Evolutionary conservation across 805 yeast genomes (phyloP).

Genomic region (Sugiyamaella chiloensis): DNA sequence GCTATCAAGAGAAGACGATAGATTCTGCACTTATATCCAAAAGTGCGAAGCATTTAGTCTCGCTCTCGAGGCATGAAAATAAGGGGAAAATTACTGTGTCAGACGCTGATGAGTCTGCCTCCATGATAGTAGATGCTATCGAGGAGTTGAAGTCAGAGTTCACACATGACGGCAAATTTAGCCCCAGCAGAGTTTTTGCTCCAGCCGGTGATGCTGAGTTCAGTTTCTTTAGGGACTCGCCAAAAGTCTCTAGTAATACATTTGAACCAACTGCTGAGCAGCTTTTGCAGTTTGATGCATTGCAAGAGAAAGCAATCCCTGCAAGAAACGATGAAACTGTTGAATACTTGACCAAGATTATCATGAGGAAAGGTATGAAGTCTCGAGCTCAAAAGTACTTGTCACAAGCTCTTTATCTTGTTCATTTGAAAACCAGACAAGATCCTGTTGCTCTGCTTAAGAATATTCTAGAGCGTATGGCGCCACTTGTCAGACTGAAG

Average conservation of each 20-base stretch:
- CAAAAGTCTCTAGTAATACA: constrained; percentile 16
- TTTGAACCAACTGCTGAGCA: constrained; percentile 60
- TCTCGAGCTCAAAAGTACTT: constrained; percentile 70
- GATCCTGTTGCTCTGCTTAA: constrained; percentile 80
- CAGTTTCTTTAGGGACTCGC: constrained; percentile 33
- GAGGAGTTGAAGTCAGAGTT: constrained; percentile 39
- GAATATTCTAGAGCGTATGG: constrained; percentile 72
- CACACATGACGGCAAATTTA: constrained; percentile 33
- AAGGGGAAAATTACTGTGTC: constrained; percentile 16
- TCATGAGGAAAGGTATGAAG: constrained; percentile 92
- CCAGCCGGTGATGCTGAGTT: constrained; percentile 38
- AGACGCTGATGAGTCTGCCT: constrained; percentile 39
- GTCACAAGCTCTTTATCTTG: constrained; percentile 74
- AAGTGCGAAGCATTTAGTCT: constrained; percentile 23
- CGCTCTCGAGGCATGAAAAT: constrained; percentile 12
- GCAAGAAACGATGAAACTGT: constrained; percentile 63
- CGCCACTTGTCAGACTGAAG: constrained; percentile 77
- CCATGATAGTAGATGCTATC: constrained; percentile 42
- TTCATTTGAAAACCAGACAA: constrained; percentile 63
- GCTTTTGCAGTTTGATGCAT: constrained; percentile 48
- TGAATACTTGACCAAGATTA: constrained; percentile 74
- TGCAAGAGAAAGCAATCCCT: constrained; percentile 57
- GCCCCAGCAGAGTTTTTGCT: constrained; percentile 41
- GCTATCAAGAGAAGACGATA: neutral
- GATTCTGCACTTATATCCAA: neutral